Evolutionary conservation across 1,284 basidiomycete species (phyloP), one percentile per base, ranked within the genome.

Genomic region (Heterobasidion parviporum): DNA sequence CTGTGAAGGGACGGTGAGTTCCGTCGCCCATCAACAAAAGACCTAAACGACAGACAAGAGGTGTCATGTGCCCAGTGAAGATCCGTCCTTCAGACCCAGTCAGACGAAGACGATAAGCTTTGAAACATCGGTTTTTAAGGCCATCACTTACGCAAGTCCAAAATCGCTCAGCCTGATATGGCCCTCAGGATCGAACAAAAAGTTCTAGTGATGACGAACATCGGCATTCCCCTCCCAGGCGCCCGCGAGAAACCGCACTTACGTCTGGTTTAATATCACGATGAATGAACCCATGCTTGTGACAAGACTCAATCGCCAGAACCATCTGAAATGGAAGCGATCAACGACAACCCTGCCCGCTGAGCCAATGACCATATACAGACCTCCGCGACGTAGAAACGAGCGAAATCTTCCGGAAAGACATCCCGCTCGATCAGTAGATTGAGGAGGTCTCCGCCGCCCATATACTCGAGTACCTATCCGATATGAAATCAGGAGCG

Each of bases 141-240:
- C 50, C 54, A 45, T 44, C 54, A 83, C 87, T 74, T 72, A 96
- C 79, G 94, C 95, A 60, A 98, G 78, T 32, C 96, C 95, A 70
- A 98, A 98, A 72, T 98, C 96, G 65, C 91, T 92, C 57, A 98
- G 82, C 72, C 88, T 91, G 72, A 99, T 89, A 72, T 98, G 95
- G 7, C 95, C 95, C 59, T 91, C 79, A 56, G 87, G 85, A 70
- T 93, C 91, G 73, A 98, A 96, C 52, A 98, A 78, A 74, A 98
- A 98, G 72, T 98, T 98, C 87, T 95, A 61, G 56, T 50, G 62
- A 58, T 54, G 65, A 15, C 54, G 46, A 20, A 50, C 55, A 46
- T 54, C 52, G 55, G 18, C 50, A 36, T 52, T 15, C 8, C 53
- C 54, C 55, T 50, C 45, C 38, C 56, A 55, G 54, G 47, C 34